Evolutionary conservation across 1,284 basidiomycete genomes (phyloP).

Genomic region (Ceratobasidium sp.): DNA sequence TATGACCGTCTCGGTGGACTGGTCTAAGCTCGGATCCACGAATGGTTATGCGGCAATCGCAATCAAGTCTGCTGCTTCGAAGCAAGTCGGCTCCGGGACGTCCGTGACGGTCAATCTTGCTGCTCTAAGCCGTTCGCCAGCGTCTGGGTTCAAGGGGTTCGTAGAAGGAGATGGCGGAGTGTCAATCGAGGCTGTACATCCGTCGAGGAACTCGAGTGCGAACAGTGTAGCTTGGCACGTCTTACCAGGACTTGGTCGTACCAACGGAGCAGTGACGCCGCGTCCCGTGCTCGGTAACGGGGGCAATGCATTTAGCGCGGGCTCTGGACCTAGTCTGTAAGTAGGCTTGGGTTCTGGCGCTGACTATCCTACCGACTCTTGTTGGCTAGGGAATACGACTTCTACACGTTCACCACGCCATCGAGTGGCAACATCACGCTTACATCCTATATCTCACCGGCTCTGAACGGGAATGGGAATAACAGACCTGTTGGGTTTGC

Average conservation of each 20-base stretch:
- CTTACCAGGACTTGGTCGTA: constrained; percentile 70
- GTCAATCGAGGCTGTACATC: constrained; percentile 74
- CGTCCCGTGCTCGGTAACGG: constrained; percentile 68
- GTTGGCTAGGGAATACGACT: constrained; percentile 70
- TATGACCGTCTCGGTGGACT: constrained; percentile 71
- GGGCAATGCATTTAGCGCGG: constrained; percentile 69
- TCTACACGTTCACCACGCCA: constrained; percentile 69
- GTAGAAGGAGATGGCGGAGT: constrained; percentile 74
- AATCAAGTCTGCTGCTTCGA: constrained; percentile 64
- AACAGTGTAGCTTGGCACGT: constrained; percentile 69
- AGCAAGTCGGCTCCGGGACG: constrained; percentile 56
- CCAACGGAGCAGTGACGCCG: constrained; percentile 71
- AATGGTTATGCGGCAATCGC: constrained; percentile 60
- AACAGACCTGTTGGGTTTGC: constrained; percentile 70
- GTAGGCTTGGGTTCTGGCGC: constrained; percentile 50
- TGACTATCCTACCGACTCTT: neutral
- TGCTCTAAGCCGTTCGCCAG: constrained; percentile 20
- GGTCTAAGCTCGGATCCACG: constrained; percentile 66
- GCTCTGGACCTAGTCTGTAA: constrained; percentile 71
- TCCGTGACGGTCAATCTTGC: constrained; percentile 38
- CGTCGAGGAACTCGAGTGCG: constrained; percentile 66
- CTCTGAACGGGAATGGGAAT: constrained; percentile 69
- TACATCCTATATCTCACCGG: constrained; percentile 69
- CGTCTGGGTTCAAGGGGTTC: constrained; percentile 60
- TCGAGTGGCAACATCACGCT: constrained; percentile 63